A percentile compares a stretch with the other conserved stretches of the same genome.
Conservation (phyloP, 805 yeast species). For the Candida vartiovaarae region DNA sequence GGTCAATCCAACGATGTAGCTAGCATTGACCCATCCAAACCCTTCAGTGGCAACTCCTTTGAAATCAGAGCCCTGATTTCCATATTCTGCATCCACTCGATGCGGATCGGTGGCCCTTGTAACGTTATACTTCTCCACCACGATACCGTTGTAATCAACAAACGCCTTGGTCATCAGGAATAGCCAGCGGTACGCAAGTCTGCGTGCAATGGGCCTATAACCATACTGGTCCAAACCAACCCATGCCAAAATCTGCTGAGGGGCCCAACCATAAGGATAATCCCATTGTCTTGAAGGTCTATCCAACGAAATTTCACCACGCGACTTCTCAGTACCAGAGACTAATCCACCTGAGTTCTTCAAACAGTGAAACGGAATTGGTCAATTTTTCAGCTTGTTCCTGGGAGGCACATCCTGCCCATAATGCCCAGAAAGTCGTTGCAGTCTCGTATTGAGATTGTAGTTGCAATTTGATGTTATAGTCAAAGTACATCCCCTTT, state of each 20-base stretch:
- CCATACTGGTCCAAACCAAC: constrained; percentile 73
- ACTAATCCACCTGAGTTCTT: constrained; percentile 85
- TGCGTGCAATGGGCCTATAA: constrained; percentile 49
- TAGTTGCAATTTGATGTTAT: constrained; percentile 50
- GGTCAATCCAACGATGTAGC: constrained; percentile 67
- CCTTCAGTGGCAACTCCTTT: constrained; percentile 95
- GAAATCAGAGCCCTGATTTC: constrained; percentile 90
- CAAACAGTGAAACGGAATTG: constrained; percentile 59
- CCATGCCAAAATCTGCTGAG: constrained; percentile 96
- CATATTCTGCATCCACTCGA: constrained; percentile 91
- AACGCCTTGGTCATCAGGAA: constrained; percentile 81
- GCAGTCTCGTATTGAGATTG: constrained; percentile 75
- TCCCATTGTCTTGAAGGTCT: constrained; percentile 97
- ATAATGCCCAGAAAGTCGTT: constrained; percentile 87
- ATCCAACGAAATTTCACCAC: constrained; percentile 62
- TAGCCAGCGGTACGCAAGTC: constrained; percentile 86
- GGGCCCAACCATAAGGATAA: constrained; percentile 98
- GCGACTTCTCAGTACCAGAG: constrained; percentile 68
- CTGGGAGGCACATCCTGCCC: constrained; percentile 65
- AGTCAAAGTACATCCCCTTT: constrained; percentile 76
- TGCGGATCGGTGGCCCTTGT: constrained; percentile 80
- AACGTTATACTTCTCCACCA: constrained; percentile 92
- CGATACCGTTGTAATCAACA: constrained; percentile 89
- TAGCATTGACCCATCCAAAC: constrained; percentile 96
- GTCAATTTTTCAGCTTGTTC: constrained; percentile 67